These are phyloP conservation scores for Pseudogymnoascus sp. DNA, from an alignment of 2,329 filamentous ascomycete species.

Conservation along the genomic window DNA sequence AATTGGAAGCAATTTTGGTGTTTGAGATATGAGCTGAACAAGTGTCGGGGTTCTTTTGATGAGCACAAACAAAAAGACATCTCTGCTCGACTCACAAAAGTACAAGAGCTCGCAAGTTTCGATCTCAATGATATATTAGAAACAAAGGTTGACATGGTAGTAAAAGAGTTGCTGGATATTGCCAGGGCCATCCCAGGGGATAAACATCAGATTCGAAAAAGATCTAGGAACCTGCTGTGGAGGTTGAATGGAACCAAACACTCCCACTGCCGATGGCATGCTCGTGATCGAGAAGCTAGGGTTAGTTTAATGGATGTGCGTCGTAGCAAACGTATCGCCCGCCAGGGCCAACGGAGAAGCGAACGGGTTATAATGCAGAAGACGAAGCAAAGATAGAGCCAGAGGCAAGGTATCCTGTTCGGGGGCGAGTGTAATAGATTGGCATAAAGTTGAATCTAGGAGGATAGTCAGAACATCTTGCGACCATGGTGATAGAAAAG, in stretches of 20 bases:
- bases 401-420: not conserved
- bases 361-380: not conserved
- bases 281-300: not conserved
- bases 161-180: not conserved
- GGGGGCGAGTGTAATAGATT: not conserved
- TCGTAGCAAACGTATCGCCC: not conserved
- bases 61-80: not conserved
- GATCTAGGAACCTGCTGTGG: not conserved
- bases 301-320: not conserved
- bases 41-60: not conserved
- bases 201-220: not conserved
- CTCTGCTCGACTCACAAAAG: not conserved
- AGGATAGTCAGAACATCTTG: not conserved
- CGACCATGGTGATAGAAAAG: not conserved
- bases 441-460: not conserved
- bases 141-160: not conserved
- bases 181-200: not conserved
- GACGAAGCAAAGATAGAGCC: not conserved
- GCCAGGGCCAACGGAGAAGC: not conserved
- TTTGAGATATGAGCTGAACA: not conserved
- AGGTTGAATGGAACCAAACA: not conserved
- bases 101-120: not conserved
- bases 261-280: not conserved
- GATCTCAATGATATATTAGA: not conserved
- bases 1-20: not conserved